A percentile compares a stretch with the other conserved stretches of the same genome.
phyloP scores from a whole-genome alignment of 495 filamentous ascomycete species.

The Aspergillus asperescens region DNA sequence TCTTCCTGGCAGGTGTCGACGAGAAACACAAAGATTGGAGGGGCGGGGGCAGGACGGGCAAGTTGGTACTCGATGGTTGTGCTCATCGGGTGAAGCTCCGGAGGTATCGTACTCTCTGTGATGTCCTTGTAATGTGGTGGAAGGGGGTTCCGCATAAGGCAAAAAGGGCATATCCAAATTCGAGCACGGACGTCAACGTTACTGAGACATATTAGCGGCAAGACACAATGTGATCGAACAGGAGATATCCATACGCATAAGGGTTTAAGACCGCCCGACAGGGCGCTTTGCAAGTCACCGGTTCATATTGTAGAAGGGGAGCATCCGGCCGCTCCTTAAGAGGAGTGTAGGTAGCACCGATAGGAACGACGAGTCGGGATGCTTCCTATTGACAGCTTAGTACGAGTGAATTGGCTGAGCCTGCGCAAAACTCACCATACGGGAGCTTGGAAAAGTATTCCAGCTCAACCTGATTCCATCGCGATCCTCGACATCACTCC shows the following conservation, averaged over 20 bases:
- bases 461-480: conserved; percentile 97
- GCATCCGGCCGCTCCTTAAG: conserved; percentile 92
- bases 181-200: conserved; percentile 92
- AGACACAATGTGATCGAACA: not conserved
- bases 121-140: conserved; percentile 99
- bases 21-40: conserved; percentile 95
- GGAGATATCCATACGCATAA: conserved; percentile 67
- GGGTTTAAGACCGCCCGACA: conserved; percentile 97
- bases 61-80: conserved; percentile 98
- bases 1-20: conserved; percentile 99
- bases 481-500: conserved; percentile 93
- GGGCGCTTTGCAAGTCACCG: conserved; percentile 92
- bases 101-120: conserved; percentile 86
- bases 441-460: conserved; percentile 98
- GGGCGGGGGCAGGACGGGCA: conserved; percentile 83
- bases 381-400: conserved; percentile 66
- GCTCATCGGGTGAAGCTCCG: conserved; percentile 87
- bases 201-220: conserved; percentile 45
- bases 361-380: conserved; percentile 91
- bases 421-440: conserved; percentile 62
- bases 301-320: conserved; percentile 90
- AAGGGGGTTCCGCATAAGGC: conserved; percentile 87
- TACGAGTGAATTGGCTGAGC: conserved; percentile 6
- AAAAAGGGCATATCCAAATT: conserved; percentile 99
- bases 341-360: conserved; percentile 93